These are phyloP conservation scores for Calvatia gigantea DNA, from an alignment of 768 basidiomycete species.

Conservation along the genomic window DNA sequence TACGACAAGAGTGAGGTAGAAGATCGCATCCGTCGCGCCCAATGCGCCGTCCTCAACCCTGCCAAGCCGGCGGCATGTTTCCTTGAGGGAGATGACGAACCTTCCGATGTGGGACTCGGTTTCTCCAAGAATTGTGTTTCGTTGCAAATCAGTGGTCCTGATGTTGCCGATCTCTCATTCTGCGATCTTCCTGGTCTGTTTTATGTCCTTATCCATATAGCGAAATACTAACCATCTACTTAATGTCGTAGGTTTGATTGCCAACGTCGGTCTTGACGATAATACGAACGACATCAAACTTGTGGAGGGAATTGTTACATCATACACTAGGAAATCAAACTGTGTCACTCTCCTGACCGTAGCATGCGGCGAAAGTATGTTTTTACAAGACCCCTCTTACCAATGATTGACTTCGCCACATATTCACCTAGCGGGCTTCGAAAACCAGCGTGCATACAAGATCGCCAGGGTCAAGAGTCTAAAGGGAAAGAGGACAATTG, in stretches of 20 bases:
- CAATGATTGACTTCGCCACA: neutral
- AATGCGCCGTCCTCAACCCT: conserved; percentile 64
- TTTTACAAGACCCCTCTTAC: neutral
- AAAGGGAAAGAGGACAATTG: conserved; percentile 64
- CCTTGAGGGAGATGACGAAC: conserved; percentile 29
- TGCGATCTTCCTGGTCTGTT: conserved; percentile 54
- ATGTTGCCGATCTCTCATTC: conserved; percentile 62
- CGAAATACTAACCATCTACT: neutral
- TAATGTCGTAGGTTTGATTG: conserved; percentile 48
- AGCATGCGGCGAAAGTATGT: conserved; percentile 62
- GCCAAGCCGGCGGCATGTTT: conserved; percentile 28
- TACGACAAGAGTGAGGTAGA: conserved; percentile 52
- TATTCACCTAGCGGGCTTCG: conserved; percentile 60
- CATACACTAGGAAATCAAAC: conserved; percentile 59
- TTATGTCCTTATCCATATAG: neutral
- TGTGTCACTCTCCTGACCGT: conserved; percentile 63
- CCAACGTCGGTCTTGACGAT: conserved; percentile 45
- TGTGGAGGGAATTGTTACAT: conserved; percentile 51
- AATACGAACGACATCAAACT: conserved; percentile 56
- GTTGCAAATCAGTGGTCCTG: conserved; percentile 13
- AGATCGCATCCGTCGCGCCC: conserved; percentile 63
- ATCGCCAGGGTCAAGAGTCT: conserved; percentile 60
- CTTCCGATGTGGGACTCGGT: conserved; percentile 14
- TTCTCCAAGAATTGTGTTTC: conserved; percentile 60
- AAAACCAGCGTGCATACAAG: conserved; percentile 72